Conservation (phyloP, 2,329 filamentous ascomycete genomes). For the Periconia digitata region DNA sequence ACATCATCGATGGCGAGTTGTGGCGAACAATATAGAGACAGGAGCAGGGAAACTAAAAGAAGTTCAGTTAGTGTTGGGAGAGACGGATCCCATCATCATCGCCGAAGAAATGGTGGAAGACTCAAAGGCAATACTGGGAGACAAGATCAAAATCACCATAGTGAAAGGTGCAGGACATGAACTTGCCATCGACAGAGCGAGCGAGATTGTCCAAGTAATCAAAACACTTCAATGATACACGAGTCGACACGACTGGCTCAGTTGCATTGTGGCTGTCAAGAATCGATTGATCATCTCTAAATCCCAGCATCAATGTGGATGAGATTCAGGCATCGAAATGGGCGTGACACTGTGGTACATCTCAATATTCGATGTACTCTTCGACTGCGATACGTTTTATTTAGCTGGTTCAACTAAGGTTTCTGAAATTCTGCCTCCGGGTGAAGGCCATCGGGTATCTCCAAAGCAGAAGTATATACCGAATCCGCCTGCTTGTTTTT, state of each 20-base stretch:
- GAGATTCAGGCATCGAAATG: no score
- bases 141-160: constrained; percentile 60
- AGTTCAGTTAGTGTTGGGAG: constrained; percentile 67
- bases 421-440: constrained; percentile 31
- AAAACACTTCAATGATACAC: constrained; percentile 42
- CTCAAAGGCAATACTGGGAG: constrained; percentile 58
- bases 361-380: no score
- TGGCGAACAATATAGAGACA: constrained; percentile 40
- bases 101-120: constrained; percentile 66
- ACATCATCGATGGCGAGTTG: constrained; percentile 60
- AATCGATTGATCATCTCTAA: no score
- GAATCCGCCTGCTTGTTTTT: constrained; percentile 19
- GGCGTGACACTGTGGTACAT: no score
- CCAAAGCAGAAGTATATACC: constrained; percentile 32
- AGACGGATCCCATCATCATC: constrained; percentile 67
- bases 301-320: no score
- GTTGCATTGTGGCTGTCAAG: no score
- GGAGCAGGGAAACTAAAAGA: constrained; percentile 47
- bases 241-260: no score
- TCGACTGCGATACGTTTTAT: no score
- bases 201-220: constrained; percentile 60
- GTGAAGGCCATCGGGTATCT: constrained; percentile 38
- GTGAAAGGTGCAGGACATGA: constrained; percentile 67
- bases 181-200: constrained; percentile 63
- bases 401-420: neutral